phyloP scores from a whole-genome alignment of 2,329 filamentous ascomycete species.

The Dichotomopilus funicola region DNA sequence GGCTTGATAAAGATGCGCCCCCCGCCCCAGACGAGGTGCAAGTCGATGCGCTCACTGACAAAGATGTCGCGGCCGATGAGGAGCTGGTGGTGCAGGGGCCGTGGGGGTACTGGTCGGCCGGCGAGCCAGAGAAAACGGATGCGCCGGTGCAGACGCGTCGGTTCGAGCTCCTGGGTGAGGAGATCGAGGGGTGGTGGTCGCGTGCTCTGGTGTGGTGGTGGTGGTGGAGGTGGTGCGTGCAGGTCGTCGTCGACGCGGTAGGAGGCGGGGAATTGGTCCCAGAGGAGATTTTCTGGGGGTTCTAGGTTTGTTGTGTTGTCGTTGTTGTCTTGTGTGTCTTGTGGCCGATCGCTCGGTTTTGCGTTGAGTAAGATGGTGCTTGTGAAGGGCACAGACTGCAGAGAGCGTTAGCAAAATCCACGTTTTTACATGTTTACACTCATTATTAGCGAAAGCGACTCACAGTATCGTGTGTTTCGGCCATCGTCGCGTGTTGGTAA shows the following conservation, averaged over 20 bases:
- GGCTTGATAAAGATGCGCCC: background rate
- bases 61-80: background rate
- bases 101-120: slow-evolving; percentile 17
- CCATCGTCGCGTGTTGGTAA: background rate
- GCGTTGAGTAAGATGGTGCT: background rate
- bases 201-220: too few species aligned
- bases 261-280: background rate
- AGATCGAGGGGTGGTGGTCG: background rate
- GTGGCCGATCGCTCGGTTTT: background rate
- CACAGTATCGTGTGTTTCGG: background rate
- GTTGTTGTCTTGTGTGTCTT: background rate
- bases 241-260: slow-evolving; percentile 1
- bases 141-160: background rate
- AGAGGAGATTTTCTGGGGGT: background rate
- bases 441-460: background rate
- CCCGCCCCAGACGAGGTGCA: background rate
- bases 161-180: background rate
- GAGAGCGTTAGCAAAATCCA: too few species aligned
- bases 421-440: too few species aligned
- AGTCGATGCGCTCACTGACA: background rate
- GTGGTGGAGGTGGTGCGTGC: background rate
- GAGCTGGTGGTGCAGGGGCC: slow-evolving; percentile 6
- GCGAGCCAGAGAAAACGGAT: background rate
- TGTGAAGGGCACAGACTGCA: background rate
- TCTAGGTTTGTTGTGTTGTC: too few species aligned